Conservation (phyloP, 2,329 filamentous ascomycete genomes). For the Colletotrichum neosansevieriae region DNA sequence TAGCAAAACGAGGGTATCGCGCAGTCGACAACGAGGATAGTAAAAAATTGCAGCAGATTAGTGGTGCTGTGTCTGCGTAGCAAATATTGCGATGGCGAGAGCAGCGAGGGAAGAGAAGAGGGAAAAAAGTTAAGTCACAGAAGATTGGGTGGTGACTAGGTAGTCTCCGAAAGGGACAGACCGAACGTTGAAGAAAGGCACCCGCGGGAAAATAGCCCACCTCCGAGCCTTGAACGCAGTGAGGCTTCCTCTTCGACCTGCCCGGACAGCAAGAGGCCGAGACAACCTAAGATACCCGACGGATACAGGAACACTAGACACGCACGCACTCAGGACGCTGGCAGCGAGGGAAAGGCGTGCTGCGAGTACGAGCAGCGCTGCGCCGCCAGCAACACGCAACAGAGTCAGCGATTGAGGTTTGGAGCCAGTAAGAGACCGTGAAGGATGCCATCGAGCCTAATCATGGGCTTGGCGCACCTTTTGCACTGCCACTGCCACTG, state of each 20-base stretch:
- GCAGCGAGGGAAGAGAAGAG: not conserved
- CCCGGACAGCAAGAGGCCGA: too few species aligned
- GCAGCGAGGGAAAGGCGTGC: too few species aligned
- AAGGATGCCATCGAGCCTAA: constrained; percentile 11
- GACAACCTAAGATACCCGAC: too few species aligned
- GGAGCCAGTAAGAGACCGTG: constrained; percentile 12
- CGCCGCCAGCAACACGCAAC: constrained; percentile 35
- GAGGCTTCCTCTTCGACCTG: too few species aligned
- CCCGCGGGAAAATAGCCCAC: too few species aligned
- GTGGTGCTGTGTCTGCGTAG: not conserved
- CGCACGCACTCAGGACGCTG: too few species aligned
- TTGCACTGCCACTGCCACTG: constrained; percentile 37
- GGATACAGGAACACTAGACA: too few species aligned
- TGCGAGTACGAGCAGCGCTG: constrained; percentile 6
- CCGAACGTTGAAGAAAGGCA: too few species aligned
- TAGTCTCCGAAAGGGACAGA: too few species aligned
- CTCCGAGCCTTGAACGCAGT: too few species aligned
- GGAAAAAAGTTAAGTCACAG: not conserved
- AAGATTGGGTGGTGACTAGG: too few species aligned
- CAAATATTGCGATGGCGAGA: too few species aligned
- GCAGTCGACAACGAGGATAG: not conserved
- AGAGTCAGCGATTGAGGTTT: constrained; percentile 6
- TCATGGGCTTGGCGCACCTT: constrained; percentile 31
- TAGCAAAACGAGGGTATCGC: not conserved
- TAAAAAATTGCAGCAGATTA: not conserved